Conservation (phyloP, 2,329 filamentous ascomycete genomes). For the Escovopsis sp. region DNA sequence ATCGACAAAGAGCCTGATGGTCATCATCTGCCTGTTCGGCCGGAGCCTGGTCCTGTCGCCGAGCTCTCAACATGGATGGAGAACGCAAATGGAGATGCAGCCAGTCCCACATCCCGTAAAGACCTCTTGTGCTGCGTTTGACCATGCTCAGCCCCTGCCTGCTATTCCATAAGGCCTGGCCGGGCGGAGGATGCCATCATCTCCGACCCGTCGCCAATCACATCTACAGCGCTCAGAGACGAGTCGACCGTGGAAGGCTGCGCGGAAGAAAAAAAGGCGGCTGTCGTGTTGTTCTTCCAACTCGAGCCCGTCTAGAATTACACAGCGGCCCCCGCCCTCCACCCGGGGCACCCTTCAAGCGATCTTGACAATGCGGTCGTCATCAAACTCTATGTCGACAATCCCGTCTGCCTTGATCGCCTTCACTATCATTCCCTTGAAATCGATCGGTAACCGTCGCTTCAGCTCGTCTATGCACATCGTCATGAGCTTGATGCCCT, state of each 20-base stretch:
- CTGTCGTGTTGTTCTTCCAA: slow-evolving; percentile 3
- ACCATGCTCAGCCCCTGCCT: not conserved
- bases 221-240: too few species aligned
- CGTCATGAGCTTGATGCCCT: slow-evolving; percentile 81
- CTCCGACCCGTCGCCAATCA: not conserved
- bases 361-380: slow-evolving; percentile 55
- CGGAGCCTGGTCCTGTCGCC: too few species aligned
- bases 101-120: too few species aligned
- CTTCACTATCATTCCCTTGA: slow-evolving; percentile 94
- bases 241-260: not conserved
- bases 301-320: slow-evolving; percentile 20
- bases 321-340: slow-evolving; percentile 8
- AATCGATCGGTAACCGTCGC: slow-evolving; percentile 91
- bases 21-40: too few species aligned
- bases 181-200: not conserved
- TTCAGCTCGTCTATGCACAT: slow-evolving; percentile 97
- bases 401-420: slow-evolving; percentile 91
- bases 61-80: too few species aligned
- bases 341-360: slow-evolving; percentile 27
- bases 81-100: too few species aligned
- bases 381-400: slow-evolving; percentile 69
- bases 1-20: too few species aligned
- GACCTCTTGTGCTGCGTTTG: too few species aligned
- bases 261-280: not conserved
- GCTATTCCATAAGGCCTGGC: not conserved